Evolutionary conservation across 139 green algal species (phyloP).

Genomic region (Chlamydomonas schloesseri): DNA sequence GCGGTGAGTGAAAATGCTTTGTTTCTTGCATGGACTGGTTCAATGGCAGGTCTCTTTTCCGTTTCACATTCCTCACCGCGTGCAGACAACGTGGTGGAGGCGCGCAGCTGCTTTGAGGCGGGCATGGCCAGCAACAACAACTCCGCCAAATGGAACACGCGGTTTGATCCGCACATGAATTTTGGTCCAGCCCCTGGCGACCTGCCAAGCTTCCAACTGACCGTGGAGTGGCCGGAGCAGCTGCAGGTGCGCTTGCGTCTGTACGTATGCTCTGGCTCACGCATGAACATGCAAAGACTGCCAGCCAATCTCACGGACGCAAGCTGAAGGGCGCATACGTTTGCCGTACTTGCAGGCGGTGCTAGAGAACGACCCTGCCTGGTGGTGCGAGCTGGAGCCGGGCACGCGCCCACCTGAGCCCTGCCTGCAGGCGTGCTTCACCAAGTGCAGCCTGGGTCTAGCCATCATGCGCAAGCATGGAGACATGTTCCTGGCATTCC

Average conservation of each 20-base stretch:
- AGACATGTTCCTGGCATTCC: constrained; percentile 48
- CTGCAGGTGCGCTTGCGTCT: constrained; percentile 30
- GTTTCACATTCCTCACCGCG: neutral
- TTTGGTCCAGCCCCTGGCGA: constrained; percentile 33
- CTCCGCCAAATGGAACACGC: neutral
- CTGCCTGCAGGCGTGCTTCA: constrained; percentile 37
- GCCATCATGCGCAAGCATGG: constrained; percentile 20
- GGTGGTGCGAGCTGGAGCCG: constrained; percentile 15
- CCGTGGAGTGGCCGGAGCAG: constrained; percentile 27
- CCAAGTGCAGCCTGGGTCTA: constrained; percentile 26
- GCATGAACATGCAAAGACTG: too few relatives aligned
- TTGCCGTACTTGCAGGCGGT: constrained; percentile 18
- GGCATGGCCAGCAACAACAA: neutral
- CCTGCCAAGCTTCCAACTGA: constrained; percentile 53
- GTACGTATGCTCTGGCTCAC: too few relatives aligned
- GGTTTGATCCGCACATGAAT: neutral
- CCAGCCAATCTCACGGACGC: too few relatives aligned
- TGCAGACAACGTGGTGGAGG: constrained; percentile 36
- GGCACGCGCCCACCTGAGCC: neutral
- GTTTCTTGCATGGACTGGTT: too few relatives aligned
- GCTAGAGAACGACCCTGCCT: constrained; percentile 34
- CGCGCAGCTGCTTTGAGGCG: constrained; percentile 16
- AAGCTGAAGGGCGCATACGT: too few relatives aligned
- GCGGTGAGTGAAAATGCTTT: too few relatives aligned
- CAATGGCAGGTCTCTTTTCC: too few relatives aligned